phyloP scores from a whole-genome alignment of 2,329 filamentous ascomycete genomes.

The Botrytis paeoniae region DNA sequence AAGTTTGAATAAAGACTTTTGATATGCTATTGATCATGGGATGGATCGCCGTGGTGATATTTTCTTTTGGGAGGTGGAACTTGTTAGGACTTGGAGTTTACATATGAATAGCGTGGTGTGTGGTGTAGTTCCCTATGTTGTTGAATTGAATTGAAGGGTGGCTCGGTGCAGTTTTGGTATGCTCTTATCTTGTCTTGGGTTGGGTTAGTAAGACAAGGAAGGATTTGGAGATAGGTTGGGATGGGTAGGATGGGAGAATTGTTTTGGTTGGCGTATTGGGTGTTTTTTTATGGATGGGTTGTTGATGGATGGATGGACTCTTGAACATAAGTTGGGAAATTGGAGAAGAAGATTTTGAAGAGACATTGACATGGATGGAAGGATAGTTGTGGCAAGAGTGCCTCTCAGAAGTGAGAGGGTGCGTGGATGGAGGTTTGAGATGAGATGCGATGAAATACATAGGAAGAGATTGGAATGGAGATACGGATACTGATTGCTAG shows the following conservation, averaged over 20 bases:
- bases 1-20: conserved; percentile 19
- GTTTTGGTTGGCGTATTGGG: conserved; percentile 2
- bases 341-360: not conserved
- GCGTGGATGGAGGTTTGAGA: not conserved
- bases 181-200: not conserved
- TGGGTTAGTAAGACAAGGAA: not conserved
- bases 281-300: not conserved
- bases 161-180: not conserved
- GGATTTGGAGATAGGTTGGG: conserved; percentile 8
- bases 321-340: conserved; percentile 13
- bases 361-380: not conserved
- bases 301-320: not conserved
- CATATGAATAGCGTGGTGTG: conserved; percentile 14
- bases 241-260: not conserved
- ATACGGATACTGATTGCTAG: not conserved
- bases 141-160: conserved; percentile 7
- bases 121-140: conserved; percentile 9
- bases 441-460: not conserved
- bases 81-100: conserved; percentile 4
- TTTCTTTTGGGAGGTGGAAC: not conserved
- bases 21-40: conserved; percentile 3
- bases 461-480: conserved; percentile 6
- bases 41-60: not conserved
- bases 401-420: not conserved
- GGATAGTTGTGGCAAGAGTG: not conserved